Percentiles rank a stretch among this genome's conserved stretches.
These are phyloP conservation scores for Jatropha multifida DNA, from an alignment of 441 rosid species.

Conservation along the genomic window DNA sequence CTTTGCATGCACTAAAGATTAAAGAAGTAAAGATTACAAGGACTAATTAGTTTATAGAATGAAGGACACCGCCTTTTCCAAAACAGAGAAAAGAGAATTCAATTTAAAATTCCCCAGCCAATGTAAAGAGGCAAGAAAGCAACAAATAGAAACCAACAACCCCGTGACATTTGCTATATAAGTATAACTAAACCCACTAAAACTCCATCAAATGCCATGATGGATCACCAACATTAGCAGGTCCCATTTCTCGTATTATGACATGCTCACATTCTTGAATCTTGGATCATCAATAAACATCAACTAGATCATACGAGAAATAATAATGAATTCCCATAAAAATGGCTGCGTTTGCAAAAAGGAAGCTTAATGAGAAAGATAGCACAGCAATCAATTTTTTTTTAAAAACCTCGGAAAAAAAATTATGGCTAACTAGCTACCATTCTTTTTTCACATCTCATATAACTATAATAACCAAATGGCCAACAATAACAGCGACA, in stretches of 20 bases:
- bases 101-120: neutral
- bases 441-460: neutral
- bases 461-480: slow-evolving; percentile 14
- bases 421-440: neutral
- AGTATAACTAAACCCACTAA: slow-evolving; percentile 11
- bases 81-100: neutral
- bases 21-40: neutral
- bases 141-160: neutral
- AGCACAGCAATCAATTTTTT: no score
- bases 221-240: slow-evolving; percentile 1
- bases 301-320: neutral
- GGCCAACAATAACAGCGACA: slow-evolving; percentile 43
- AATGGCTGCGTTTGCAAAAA: slow-evolving; percentile 12
- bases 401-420: no score
- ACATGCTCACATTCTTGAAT: neutral
- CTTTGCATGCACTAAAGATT: neutral
- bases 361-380: neutral
- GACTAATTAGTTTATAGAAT: neutral
- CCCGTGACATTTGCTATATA: neutral
- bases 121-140: neutral
- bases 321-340: slow-evolving; percentile 2
- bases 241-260: neutral
- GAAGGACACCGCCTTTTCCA: neutral
- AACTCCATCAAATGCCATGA: slow-evolving; percentile 11
- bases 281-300: neutral